Conservation (phyloP, 345 rosid genomes). For the Eucalyptus coolabah region DNA sequence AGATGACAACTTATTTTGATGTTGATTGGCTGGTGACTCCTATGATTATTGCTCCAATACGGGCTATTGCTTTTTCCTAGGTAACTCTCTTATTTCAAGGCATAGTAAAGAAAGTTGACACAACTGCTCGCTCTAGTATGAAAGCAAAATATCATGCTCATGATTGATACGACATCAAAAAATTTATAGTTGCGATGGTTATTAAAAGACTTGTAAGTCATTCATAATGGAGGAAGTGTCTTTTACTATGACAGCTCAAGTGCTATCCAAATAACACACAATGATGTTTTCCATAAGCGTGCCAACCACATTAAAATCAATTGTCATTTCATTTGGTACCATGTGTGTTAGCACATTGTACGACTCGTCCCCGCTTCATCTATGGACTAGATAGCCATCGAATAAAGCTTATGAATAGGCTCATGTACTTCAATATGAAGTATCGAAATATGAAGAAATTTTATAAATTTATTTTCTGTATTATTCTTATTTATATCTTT, state of each 20-base stretch:
- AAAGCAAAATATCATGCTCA: background rate
- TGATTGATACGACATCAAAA: background rate
- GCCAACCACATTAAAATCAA: background rate
- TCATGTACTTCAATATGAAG: background rate
- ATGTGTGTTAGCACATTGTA: background rate
- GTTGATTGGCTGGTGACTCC: background rate
- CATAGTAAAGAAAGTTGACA: background rate
- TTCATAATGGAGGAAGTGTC: background rate
- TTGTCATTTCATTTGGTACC: background rate
- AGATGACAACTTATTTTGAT: background rate
- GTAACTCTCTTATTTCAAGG: background rate
- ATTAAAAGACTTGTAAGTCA: background rate
- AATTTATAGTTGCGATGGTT: background rate
- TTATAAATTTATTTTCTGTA: background rate
- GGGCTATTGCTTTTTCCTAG: background rate
- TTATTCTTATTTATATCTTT: background rate
- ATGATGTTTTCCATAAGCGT: too few relatives aligned
- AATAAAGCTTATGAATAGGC: background rate
- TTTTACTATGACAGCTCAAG: too few relatives aligned
- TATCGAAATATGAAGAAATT: too few relatives aligned
- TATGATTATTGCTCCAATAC: background rate
- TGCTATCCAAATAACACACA: background rate
- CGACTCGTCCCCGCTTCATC: background rate
- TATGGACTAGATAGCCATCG: background rate
- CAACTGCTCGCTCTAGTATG: background rate